Percentiles rank a stretch among this genome's conserved stretches.
These are phyloP conservation scores for Fusarium redolens DNA, from an alignment of 2,329 filamentous ascomycete genomes.

Conservation along the genomic window DNA sequence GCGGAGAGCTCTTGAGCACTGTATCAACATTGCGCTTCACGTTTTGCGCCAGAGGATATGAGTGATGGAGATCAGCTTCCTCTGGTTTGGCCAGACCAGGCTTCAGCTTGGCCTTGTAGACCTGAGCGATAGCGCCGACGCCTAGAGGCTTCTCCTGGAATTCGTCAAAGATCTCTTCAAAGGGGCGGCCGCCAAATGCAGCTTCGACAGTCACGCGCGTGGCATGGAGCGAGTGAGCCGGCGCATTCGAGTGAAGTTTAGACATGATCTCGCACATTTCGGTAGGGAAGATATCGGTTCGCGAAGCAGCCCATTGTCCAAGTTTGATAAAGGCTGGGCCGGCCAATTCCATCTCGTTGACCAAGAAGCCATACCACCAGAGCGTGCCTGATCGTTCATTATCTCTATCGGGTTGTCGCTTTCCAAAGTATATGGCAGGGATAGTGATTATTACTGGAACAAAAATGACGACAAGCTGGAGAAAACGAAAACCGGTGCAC, in stretches of 20 bases:
- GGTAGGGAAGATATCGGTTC: constrained; percentile 94
- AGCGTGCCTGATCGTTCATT: constrained; percentile 84
- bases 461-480: constrained; percentile 89
- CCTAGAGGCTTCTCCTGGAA: constrained; percentile 91
- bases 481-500: constrained; percentile 86
- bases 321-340: constrained; percentile 99
- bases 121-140: constrained; percentile 95
- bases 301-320: constrained; percentile 97
- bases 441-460: constrained; percentile 86
- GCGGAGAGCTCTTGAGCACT: constrained; percentile 86
- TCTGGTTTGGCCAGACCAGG: constrained; percentile 76
- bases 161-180: constrained; percentile 95
- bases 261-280: constrained; percentile 96
- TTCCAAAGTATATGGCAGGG: constrained; percentile 84
- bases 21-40: constrained; percentile 86
- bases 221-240: constrained; percentile 84
- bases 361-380: constrained; percentile 95
- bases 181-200: constrained; percentile 82
- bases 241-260: constrained; percentile 91
- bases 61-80: constrained; percentile 63
- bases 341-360: constrained; percentile 89
- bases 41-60: constrained; percentile 69
- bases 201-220: constrained; percentile 83
- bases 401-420: constrained; percentile 69
- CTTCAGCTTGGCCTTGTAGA: constrained; percentile 95